These are phyloP conservation scores for Curvularia sp. DNA, from an alignment of 2,329 filamentous ascomycete genomes.

Conservation along the genomic window DNA sequence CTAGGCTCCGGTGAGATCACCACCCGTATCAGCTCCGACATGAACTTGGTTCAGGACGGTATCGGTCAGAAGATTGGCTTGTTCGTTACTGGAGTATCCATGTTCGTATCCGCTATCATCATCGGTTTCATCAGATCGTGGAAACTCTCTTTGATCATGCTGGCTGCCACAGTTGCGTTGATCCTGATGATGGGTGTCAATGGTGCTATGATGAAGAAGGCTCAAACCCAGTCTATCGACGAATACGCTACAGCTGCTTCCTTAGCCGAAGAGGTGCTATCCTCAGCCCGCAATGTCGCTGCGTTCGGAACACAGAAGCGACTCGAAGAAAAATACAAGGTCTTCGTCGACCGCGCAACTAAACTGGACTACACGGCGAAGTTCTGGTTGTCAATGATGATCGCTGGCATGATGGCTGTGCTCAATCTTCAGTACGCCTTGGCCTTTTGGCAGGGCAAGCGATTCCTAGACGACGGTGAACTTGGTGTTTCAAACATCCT, in stretches of 20 bases:
- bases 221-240: conserved; percentile 72
- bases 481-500: conserved; percentile 74
- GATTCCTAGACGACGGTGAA: conserved; percentile 64
- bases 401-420: conserved; percentile 82
- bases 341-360: conserved; percentile 74
- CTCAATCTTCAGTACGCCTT: conserved; percentile 74
- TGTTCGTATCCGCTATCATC: conserved; percentile 85
- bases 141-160: conserved; percentile 90
- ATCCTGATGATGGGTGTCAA: conserved; percentile 77
- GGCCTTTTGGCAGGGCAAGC: conserved; percentile 57
- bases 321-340: conserved; percentile 84
- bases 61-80: conserved; percentile 60
- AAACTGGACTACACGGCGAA: conserved; percentile 79
- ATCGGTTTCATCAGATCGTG: conserved; percentile 92
- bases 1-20: conserved; percentile 94
- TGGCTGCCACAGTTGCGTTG: conserved; percentile 79
- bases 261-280: conserved; percentile 91
- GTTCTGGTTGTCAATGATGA: conserved; percentile 74
- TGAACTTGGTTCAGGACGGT: conserved; percentile 91
- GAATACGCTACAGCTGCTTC: conserved; percentile 86
- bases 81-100: conserved; percentile 44
- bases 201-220: conserved; percentile 78
- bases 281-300: conserved; percentile 88
- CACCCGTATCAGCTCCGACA: conserved; percentile 93
- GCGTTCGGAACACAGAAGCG: conserved; percentile 95